Base-by-base conservation (phyloP, 106 monocot genomes). In the Platanthera guangdongensis region DNA sequence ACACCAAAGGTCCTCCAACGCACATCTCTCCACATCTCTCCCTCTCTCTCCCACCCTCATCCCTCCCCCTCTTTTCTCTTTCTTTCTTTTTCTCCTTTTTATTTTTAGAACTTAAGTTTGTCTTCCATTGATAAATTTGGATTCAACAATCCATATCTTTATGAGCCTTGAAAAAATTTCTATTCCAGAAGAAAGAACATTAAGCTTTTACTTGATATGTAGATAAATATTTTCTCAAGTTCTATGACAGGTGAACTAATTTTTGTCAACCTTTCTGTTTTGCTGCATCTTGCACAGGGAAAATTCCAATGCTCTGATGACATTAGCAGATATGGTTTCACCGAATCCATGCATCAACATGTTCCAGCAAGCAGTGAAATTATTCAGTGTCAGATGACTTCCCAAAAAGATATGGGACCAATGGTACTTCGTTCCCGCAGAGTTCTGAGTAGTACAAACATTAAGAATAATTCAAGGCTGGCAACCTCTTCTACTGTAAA, bases 281-380 rank as follows among this genome's bases (percentile, higher is more conserved):
- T 48, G 70, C 46, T 16, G 47, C 47, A 15, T 67, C 25, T 67
- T 67, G 18, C 67, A 28, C 28, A 72, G 49, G 72, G 11, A 72
- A 72, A 72, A 72, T 51, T n/a, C 13, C 72, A 72, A 16, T 72
- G 72, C 72, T 72, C 46, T 7, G 4, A 50, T 51, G 50, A 3
- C 51, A 51, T 19, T 51, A 10, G 51, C 50, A 72, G 72, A 50
- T 51, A 22, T 72, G 51, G 22, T 10, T 50, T 72, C 19, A 18
- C 12, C 22, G 51, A 51, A 50, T 72, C 51, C 51, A 7, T 72
- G 72, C 72, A 72, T 50, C 13, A 72, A 21, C 72, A 18, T 19
- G 18, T 72, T 51, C 50, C 72, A 72, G 1, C 51, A 21, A 50
- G 21, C 49, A 72, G 51, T 51, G 51, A 9, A 48, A 72, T 22